phyloP scores from a whole-genome alignment of 2,329 filamentous ascomycete genomes.

The Esteya vermicola region DNA sequence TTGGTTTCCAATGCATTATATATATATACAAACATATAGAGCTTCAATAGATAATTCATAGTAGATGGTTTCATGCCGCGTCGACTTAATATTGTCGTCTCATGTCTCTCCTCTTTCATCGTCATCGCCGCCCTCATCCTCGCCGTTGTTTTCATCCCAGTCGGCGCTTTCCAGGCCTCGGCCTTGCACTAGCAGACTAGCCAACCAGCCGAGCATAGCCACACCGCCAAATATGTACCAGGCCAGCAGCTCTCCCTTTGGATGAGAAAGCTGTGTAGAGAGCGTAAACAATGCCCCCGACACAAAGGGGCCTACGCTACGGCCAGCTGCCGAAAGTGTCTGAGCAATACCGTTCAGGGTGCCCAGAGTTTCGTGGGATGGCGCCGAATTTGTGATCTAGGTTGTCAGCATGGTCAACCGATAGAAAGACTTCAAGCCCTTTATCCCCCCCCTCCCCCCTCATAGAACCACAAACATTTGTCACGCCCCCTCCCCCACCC shows the following conservation, averaged over 20 bases:
- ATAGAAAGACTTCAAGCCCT: too few species aligned
- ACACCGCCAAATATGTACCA: constrained; percentile 84
- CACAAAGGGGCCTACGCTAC: constrained; percentile 76
- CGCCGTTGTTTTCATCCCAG: constrained; percentile 24
- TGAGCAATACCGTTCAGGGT: constrained; percentile 89
- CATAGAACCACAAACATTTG: too few species aligned
- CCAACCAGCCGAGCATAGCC: constrained; percentile 63
- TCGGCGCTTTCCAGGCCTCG: constrained; percentile 45
- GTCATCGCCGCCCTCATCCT: constrained; percentile 12
- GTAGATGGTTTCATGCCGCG: too few species aligned
- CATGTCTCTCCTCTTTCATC: neutral
- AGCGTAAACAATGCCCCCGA: constrained; percentile 78
- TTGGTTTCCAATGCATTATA: too few species aligned
- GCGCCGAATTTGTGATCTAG: constrained; percentile 89
- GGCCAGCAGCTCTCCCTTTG: constrained; percentile 70
- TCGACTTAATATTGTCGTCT: too few species aligned
- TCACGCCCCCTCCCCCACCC: too few species aligned
- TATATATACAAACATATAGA: too few species aligned
- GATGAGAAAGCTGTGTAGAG: constrained; percentile 54
- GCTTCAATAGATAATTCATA: too few species aligned
- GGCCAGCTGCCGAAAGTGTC: constrained; percentile 78
- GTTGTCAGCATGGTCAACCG: neutral
- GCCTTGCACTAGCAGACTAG: constrained; percentile 66
- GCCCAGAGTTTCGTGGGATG: constrained; percentile 71
- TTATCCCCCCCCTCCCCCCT: too few species aligned